Percentiles rank a stretch among this genome's conserved stretches.
phyloP scores from a whole-genome alignment of 129 eudicot genomes.

The Sambucus nigra region DNA sequence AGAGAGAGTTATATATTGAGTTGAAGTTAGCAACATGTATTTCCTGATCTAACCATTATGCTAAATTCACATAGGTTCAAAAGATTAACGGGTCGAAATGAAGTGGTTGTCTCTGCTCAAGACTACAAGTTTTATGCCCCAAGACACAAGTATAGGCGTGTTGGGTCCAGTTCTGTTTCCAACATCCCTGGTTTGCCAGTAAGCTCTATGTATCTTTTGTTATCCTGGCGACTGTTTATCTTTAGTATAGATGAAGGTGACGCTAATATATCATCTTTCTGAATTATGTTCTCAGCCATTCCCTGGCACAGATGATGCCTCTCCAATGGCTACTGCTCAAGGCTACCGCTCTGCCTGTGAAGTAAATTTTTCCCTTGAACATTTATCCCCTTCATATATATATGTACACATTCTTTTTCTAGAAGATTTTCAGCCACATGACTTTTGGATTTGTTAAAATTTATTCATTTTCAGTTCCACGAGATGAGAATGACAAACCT shows the following conservation, averaged over 20 bases:
- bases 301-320: conserved; percentile 47
- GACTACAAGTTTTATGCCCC: conserved; percentile 96
- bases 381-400: not conserved
- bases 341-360: conserved; percentile 54
- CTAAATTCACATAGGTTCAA: conserved; percentile 53
- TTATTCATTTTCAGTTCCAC: too few species aligned
- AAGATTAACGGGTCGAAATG: conserved; percentile 80
- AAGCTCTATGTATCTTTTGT: conserved; percentile 21
- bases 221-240: conserved; percentile 8
- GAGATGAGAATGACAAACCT: too few species aligned
- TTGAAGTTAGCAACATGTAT: conserved; percentile 6
- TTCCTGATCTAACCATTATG: not conserved
- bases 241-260: conserved; percentile 4
- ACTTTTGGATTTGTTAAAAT: not conserved
- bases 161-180: conserved; percentile 48
- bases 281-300: conserved; percentile 36
- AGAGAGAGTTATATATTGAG: not conserved
- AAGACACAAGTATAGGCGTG: conserved; percentile 89
- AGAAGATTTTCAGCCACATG: not conserved
- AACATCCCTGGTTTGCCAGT: conserved; percentile 58
- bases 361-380: conserved; percentile 27
- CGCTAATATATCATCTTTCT: conserved; percentile 12
- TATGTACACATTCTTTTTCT: not conserved
- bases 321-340: conserved; percentile 53
- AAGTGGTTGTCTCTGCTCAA: conserved; percentile 60